Conservation (phyloP, 23 red algal species). For the Chondrus crispus region DNA sequence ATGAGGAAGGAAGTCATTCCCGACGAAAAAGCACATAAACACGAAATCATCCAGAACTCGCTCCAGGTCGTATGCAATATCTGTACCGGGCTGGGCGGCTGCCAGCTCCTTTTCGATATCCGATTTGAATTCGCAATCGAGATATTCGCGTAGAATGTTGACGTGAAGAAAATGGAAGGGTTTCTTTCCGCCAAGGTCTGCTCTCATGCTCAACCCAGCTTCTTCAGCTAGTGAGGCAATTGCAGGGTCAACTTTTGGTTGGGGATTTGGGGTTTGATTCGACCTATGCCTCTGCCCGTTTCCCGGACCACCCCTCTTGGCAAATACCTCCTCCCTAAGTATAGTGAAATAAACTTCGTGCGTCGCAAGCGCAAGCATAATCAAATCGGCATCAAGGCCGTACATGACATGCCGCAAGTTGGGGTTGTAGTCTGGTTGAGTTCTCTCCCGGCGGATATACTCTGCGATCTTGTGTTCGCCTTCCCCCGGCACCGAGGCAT, state of each 20-base stretch:
- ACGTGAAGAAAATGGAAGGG: slow-evolving; percentile 87
- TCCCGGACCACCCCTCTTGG: slow-evolving; percentile 10
- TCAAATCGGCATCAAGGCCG: slow-evolving; percentile 99
- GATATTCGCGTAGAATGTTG: slow-evolving; percentile 86
- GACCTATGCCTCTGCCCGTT: neutral
- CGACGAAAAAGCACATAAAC: slow-evolving; percentile 99
- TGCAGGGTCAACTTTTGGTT: neutral
- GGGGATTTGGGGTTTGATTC: neutral
- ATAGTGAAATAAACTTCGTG: slow-evolving; percentile 94
- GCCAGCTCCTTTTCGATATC: slow-evolving; percentile 32
- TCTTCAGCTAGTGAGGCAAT: neutral
- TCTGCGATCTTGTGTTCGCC: slow-evolving; percentile 99
- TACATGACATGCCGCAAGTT: slow-evolving; percentile 88
- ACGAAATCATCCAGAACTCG: slow-evolving; percentile 94
- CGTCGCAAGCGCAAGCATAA: slow-evolving; percentile 96
- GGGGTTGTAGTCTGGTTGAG: slow-evolving; percentile 58
- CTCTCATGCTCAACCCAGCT: neutral
- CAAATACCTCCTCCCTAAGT: slow-evolving; percentile 82
- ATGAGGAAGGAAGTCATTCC: slow-evolving; percentile 98
- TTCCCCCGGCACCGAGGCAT: slow-evolving; percentile 91
- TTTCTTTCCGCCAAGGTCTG: slow-evolving; percentile 70
- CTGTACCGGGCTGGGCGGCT: neutral
- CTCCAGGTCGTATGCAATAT: slow-evolving; percentile 79
- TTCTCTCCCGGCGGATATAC: slow-evolving; percentile 84
- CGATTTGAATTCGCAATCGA: slow-evolving; percentile 74